Conservation (phyloP, 305 asterid genomes). For the Fraxinus xanthoxyloides region DNA sequence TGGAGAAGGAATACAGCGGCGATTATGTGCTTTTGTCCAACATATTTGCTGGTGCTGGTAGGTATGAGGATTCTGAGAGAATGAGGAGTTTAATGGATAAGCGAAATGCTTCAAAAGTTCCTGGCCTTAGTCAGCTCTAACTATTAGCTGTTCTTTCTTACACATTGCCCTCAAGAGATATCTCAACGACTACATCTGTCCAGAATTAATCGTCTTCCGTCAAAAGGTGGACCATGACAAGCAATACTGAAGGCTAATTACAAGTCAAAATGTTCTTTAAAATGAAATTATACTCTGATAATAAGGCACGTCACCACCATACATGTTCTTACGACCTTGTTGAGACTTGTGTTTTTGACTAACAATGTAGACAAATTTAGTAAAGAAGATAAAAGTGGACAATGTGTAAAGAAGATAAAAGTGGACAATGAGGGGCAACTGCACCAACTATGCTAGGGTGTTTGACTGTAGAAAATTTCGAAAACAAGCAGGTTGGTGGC, state of each 20-base stretch:
- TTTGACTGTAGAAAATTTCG: background rate
- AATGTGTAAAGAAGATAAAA: background rate
- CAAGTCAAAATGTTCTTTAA: background rate
- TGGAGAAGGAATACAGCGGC: constrained; percentile 67
- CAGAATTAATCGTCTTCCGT: background rate
- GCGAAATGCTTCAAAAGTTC: constrained; percentile 47
- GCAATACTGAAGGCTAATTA: background rate
- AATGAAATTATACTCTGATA: background rate
- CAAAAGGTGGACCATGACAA: background rate
- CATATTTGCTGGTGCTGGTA: constrained; percentile 60
- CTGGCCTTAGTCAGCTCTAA: constrained; percentile 49
- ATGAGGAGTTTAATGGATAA: constrained; percentile 58
- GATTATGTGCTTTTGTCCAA: constrained; percentile 82
- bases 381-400: background rate
- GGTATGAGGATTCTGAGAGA: constrained; percentile 70
- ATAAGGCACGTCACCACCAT: background rate
- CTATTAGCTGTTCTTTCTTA: background rate
- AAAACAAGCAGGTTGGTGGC: background rate
- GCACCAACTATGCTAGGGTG: background rate
- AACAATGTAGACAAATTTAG: background rate
- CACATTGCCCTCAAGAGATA: background rate
- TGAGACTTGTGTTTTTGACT: background rate
- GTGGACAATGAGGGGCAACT: background rate
- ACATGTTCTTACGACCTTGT: background rate
- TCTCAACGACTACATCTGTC: background rate